Evolutionary conservation across 441 rosid species (phyloP).

Genomic region (Croton laevigatus): DNA sequence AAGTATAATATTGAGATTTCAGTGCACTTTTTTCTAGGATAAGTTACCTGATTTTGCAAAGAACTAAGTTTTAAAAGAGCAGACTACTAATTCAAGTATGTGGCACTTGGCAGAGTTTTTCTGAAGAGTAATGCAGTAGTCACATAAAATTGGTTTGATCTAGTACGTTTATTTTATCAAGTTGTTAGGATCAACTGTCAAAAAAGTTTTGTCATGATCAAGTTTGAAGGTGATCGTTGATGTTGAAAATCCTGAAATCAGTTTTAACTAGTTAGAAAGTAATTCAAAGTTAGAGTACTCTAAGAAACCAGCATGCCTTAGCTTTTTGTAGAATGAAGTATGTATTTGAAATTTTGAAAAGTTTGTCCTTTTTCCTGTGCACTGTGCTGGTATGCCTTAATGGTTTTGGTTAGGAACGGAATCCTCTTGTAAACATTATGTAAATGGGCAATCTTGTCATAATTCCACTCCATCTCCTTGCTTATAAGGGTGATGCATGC

Average conservation of each 20-base stretch:
- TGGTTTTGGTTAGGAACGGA: conserved; percentile 1
- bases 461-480: not conserved
- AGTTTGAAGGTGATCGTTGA: too few species aligned
- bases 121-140: not conserved
- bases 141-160: not conserved
- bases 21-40: not conserved
- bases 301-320: not conserved
- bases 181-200: too few species aligned
- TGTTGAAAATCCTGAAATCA: too few species aligned
- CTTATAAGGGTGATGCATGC: not conserved
- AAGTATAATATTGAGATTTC: not conserved
- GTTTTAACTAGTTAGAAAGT: not conserved
- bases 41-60: not conserved
- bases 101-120: not conserved
- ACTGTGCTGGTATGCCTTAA: not conserved
- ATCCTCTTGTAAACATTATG: not conserved
- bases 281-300: not conserved
- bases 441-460: not conserved
- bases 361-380: not conserved
- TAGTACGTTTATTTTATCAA: not conserved
- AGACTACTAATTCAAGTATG: not conserved
- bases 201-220: too few species aligned
- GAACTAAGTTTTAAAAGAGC: not conserved
- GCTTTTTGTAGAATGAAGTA: not conserved
- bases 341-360: not conserved